These are phyloP conservation scores for Penicillium canariense DNA, from an alignment of 495 filamentous ascomycete species.

Conservation along the genomic window DNA sequence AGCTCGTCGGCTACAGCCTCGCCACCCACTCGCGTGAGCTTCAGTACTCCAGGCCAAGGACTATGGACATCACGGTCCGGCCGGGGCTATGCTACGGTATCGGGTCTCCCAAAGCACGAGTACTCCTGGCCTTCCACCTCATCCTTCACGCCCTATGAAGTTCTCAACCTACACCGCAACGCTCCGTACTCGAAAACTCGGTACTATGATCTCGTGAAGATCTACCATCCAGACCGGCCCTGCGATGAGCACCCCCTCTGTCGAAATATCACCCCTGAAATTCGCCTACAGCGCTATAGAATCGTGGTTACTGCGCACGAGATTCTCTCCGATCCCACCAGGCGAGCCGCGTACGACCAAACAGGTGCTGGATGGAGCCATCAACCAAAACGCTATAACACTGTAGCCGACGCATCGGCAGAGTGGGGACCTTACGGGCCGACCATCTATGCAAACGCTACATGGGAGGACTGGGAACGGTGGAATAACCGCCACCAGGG, in stretches of 20 bases:
- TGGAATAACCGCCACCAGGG: constrained; percentile 66
- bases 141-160: constrained; percentile 80
- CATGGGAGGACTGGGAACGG: constrained; percentile 98
- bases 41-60: not conserved
- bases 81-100: constrained; percentile 35
- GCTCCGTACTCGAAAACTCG: constrained; percentile 75
- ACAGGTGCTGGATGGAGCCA: constrained; percentile 78
- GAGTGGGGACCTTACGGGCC: constrained; percentile 35
- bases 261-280: constrained; percentile 46
- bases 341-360: constrained; percentile 76
- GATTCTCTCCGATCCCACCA: constrained; percentile 80
- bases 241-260: constrained; percentile 49
- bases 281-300: constrained; percentile 79
- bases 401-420: constrained; percentile 9
- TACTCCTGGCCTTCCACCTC: constrained; percentile 37
- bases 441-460: constrained; percentile 73
- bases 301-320: constrained; percentile 83
- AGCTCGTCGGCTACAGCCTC: constrained; percentile 21
- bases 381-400: constrained; percentile 24
- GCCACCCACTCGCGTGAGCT: constrained; percentile 13
- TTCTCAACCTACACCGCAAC: constrained; percentile 62
- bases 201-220: constrained; percentile 88
- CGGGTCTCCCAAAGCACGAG: constrained; percentile 22
- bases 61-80: not conserved
- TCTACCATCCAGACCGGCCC: constrained; percentile 88